phyloP scores from a whole-genome alignment of 805 yeast genomes.

The Pichia paraexigua region DNA sequence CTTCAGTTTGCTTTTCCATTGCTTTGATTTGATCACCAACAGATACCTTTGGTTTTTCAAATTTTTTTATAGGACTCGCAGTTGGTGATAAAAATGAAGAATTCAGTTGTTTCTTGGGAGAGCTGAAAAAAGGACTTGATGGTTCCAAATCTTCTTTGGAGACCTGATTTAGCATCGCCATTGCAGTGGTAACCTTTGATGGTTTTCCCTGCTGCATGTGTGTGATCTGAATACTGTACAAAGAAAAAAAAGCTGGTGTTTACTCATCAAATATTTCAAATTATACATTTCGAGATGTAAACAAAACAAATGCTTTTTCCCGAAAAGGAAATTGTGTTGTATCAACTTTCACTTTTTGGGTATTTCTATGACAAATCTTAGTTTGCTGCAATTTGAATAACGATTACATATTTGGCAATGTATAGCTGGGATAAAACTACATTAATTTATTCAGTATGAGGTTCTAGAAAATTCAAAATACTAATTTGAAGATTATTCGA shows the following conservation, averaged over 20 bases:
- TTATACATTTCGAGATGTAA: not conserved
- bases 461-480: too few relatives aligned
- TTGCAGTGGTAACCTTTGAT: not conserved
- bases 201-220: not conserved
- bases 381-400: too few relatives aligned
- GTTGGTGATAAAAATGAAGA: not conserved
- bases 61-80: conserved; percentile 3
- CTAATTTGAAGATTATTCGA: too few relatives aligned
- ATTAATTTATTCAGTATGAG: too few relatives aligned
- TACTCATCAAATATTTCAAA: not conserved
- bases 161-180: not conserved
- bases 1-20: conserved; percentile 15
- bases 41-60: conserved; percentile 19
- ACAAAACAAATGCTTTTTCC: not conserved
- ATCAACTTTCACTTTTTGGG: not conserved
- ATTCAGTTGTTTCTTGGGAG: not conserved
- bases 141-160: not conserved
- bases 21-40: conserved; percentile 22
- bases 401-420: too few relatives aligned
- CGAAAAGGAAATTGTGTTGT: not conserved
- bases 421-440: too few relatives aligned
- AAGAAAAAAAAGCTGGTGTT: not conserved
- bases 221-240: not conserved
- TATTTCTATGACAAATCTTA: too few relatives aligned
- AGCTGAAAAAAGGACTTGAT: not conserved